phyloP scores from a whole-genome alignment of 257 asterid species.

The Fraxinus americana region DNA sequence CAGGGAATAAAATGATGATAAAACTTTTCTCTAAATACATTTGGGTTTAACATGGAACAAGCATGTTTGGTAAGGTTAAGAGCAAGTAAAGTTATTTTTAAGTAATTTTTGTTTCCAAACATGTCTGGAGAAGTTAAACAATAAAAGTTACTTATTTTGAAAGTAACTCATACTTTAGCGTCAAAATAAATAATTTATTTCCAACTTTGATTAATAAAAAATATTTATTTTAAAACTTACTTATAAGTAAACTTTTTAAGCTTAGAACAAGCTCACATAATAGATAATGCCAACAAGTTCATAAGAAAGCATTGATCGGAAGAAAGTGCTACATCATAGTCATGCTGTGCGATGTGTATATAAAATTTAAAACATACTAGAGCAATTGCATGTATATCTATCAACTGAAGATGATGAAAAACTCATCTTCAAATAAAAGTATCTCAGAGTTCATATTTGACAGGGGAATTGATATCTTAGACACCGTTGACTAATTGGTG shows the following conservation, averaged over 20 bases:
- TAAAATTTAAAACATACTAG: background rate
- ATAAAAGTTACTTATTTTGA: background rate
- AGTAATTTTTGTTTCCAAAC: background rate
- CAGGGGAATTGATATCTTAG: background rate
- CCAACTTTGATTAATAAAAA: background rate
- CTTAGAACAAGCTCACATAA: background rate
- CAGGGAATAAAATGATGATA: slow-evolving; percentile 26
- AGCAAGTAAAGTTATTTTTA: background rate
- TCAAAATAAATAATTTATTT: background rate
- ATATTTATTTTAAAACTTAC: background rate
- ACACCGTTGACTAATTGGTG: background rate
- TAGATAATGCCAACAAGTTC: background rate
- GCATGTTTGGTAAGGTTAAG: background rate
- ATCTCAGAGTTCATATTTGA: background rate
- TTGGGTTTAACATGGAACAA: background rate
- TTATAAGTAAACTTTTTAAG: background rate
- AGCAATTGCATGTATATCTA: background rate
- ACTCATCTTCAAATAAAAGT: background rate
- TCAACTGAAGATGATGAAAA: background rate
- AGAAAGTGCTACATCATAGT: background rate
- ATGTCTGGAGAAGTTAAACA: background rate
- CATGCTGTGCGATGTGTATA: background rate
- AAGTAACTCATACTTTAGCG: background rate
- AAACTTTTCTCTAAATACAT: slow-evolving; percentile 6
- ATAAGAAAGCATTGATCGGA: background rate